Percentiles rank a stretch among this genome's conserved stretches.
phyloP scores from a whole-genome alignment of 768 basidiomycete species.

The Lentinus brumalis region DNA sequence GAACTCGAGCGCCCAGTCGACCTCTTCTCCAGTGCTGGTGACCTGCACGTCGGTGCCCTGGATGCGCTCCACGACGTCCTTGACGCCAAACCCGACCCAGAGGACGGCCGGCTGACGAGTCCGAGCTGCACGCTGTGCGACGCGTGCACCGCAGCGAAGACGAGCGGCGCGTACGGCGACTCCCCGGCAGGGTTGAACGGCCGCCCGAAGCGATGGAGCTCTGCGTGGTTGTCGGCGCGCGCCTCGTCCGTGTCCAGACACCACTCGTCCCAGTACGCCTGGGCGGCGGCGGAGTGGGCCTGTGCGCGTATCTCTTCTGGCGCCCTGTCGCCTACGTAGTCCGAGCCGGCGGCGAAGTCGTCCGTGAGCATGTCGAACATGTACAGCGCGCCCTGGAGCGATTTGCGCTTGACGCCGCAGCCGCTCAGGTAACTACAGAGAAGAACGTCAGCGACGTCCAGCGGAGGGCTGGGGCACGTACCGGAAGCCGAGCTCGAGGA shows the following conservation, averaged over 20 bases:
- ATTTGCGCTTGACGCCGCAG: neutral
- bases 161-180: too few relatives aligned
- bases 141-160: too few relatives aligned
- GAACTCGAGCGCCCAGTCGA: too few relatives aligned
- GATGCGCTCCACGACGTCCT: too few relatives aligned
- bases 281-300: constrained; percentile 5
- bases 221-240: neutral
- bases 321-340: neutral
- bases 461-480: too few relatives aligned
- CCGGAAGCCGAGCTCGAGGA: constrained; percentile 2
- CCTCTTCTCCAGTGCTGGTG: too few relatives aligned
- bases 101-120: too few relatives aligned
- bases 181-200: neutral
- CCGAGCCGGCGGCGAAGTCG: neutral
- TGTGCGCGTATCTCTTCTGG: neutral
- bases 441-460: too few relatives aligned
- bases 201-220: neutral
- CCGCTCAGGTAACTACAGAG: constrained; percentile 9
- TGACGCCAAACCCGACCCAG: too few relatives aligned
- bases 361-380: constrained; percentile 5
- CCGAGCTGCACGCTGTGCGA: too few relatives aligned
- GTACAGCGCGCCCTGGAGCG: constrained; percentile 6
- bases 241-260: constrained; percentile 2
- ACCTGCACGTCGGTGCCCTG: too few relatives aligned
- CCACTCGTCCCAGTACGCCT: neutral